Evolutionary conservation across 257 asterid species (phyloP).

Genomic region (Lycium ferocissimum): DNA sequence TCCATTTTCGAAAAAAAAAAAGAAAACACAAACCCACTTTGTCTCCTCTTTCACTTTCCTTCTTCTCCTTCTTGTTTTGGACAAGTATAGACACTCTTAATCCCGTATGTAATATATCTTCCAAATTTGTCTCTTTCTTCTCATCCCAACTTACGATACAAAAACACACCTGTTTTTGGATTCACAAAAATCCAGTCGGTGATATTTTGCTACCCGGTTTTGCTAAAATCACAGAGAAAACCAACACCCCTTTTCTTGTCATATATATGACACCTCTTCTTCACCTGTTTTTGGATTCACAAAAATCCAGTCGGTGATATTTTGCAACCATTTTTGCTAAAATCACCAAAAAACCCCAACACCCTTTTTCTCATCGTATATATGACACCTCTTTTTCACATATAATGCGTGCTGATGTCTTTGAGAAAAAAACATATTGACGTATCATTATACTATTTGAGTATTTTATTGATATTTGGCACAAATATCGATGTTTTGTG

Average conservation of each 20-base stretch:
- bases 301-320: too few species aligned
- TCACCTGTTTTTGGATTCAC: not conserved
- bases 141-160: slow-evolving; percentile 18
- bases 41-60: not conserved
- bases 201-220: not conserved
- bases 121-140: slow-evolving; percentile 1
- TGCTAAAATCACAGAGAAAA: not conserved
- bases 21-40: not conserved
- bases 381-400: not conserved
- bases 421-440: not conserved
- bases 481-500: too few species aligned
- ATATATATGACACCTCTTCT: not conserved
- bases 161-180: not conserved
- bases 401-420: slow-evolving; percentile 20
- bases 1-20: slow-evolving; percentile 23
- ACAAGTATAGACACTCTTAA: not conserved
- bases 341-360: not conserved
- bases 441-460: too few species aligned
- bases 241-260: not conserved
- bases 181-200: not conserved
- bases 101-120: too few species aligned
- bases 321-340: slow-evolving; percentile 12
- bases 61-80: not conserved
- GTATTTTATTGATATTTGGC: too few species aligned
- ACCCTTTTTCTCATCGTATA: not conserved